Evolutionary conservation across 495 filamentous ascomycete genomes (phyloP).

Genomic region (Xylaria scruposa): DNA sequence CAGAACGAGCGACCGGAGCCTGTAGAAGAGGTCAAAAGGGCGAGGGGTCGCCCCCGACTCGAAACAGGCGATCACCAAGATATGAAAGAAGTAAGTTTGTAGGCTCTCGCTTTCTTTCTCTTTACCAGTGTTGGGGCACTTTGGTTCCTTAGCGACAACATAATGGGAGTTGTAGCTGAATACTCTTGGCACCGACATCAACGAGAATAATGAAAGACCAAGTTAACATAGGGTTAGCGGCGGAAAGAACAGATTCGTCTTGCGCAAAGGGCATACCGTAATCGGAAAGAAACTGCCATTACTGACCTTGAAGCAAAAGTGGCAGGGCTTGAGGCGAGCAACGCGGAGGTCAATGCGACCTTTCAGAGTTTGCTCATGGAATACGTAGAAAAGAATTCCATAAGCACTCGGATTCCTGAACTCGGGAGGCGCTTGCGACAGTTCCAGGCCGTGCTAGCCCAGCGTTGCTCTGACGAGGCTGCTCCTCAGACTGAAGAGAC

Average conservation of each 20-base stretch:
- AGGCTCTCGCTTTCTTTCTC: not conserved
- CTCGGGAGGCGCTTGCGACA: slow-evolving; percentile 54
- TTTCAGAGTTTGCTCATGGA: slow-evolving; percentile 73
- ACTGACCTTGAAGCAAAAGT: slow-evolving; percentile 73
- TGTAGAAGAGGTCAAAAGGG: slow-evolving; percentile 56
- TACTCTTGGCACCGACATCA: not conserved
- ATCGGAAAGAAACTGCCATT: slow-evolving; percentile 83
- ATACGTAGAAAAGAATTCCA: slow-evolving; percentile 54
- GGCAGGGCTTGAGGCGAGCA: slow-evolving; percentile 65
- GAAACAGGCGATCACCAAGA: slow-evolving; percentile 67
- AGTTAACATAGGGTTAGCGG: slow-evolving; percentile 57
- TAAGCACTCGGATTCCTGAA: slow-evolving; percentile 59
- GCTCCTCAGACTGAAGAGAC: slow-evolving; percentile 23
- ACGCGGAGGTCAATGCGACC: slow-evolving; percentile 75
- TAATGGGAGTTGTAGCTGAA: not conserved
- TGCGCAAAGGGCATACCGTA: slow-evolving; percentile 83
- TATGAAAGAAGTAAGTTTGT: slow-evolving; percentile 25
- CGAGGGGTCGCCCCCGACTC: slow-evolving; percentile 71
- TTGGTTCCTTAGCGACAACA: slow-evolving; percentile 52
- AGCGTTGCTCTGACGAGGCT: slow-evolving; percentile 42
- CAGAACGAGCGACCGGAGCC: slow-evolving; percentile 34
- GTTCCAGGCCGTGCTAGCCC: slow-evolving; percentile 39
- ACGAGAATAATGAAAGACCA: slow-evolving; percentile 12
- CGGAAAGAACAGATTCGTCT: slow-evolving; percentile 87
- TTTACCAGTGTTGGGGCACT: slow-evolving; percentile 40